Evolutionary conservation across 345 rosid genomes (phyloP).

Genomic region (Eucalyptus urophylla): DNA sequence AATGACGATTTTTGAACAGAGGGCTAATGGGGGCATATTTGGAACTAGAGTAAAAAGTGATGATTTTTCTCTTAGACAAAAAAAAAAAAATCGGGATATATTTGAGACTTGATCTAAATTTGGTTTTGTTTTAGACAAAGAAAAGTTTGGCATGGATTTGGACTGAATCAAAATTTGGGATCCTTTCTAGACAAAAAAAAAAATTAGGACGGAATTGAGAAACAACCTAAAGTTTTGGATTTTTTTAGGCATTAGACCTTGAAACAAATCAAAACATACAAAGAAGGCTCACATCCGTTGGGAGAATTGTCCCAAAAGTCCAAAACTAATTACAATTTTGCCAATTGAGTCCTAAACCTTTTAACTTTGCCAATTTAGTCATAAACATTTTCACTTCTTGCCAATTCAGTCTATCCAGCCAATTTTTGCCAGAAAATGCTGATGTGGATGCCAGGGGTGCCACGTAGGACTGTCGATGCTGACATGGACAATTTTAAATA

Average conservation of each 20-base stretch:
- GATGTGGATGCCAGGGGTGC: no score
- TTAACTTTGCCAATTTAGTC: no score
- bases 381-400: no score
- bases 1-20: no score
- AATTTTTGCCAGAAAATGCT: no score
- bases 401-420: no score
- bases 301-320: no score
- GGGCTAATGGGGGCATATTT: background rate
- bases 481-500: no score
- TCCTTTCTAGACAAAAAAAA: background rate
- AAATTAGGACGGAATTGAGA: no score
- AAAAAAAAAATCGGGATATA: background rate
- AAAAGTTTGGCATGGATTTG: background rate
- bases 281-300: background rate
- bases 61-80: background rate
- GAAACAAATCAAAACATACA: background rate
- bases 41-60: background rate
- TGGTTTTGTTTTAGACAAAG: background rate
- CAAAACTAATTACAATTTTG: no score
- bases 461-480: no score
- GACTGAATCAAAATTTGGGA: background rate
- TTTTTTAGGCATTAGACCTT: background rate
- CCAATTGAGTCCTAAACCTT: no score
- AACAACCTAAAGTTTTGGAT: background rate
- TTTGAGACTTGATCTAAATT: background rate